Percentiles rank a stretch among this genome's conserved stretches.
phyloP scores from a whole-genome alignment of 1,284 basidiomycete genomes.

The Cystobasidium slooffiae region DNA sequence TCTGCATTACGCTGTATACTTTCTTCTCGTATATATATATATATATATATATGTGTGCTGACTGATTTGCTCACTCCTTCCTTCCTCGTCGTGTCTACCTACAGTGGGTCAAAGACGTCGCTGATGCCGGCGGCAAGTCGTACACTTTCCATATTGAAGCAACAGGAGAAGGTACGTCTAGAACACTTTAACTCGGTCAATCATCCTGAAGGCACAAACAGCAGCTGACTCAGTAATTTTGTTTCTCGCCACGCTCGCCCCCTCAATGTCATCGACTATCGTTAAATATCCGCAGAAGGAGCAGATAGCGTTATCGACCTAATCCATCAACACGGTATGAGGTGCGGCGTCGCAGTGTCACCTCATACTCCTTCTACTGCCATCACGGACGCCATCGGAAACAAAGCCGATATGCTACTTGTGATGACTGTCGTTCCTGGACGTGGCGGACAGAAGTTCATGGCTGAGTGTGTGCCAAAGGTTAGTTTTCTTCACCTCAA shows the following conservation, averaged over 20 bases:
- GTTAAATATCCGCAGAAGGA: constrained; percentile 63
- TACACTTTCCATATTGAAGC: constrained; percentile 99
- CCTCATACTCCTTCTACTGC: constrained; percentile 84
- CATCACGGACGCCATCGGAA: constrained; percentile 79
- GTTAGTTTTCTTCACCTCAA: constrained; percentile 43
- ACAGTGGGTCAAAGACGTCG: constrained; percentile 95
- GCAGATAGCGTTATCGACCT: constrained; percentile 73
- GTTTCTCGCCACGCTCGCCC: background rate
- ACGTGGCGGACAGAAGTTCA: constrained; percentile 95
- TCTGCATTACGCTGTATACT: too few relatives aligned
- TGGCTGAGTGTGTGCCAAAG: constrained; percentile 88
- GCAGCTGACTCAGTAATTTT: background rate
- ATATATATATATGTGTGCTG: too few relatives aligned
- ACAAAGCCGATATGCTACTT: constrained; percentile 85
- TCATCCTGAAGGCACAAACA: background rate
- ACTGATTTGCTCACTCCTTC: background rate
- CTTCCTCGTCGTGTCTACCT: background rate
- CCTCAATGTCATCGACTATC: constrained; percentile 31
- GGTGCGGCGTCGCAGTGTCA: constrained; percentile 90
- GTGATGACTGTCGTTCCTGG: constrained; percentile 98
- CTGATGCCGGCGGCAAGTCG: constrained; percentile 88
- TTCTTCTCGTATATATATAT: too few relatives aligned
- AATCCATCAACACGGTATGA: constrained; percentile 79
- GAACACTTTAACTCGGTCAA: background rate
- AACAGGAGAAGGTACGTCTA: constrained; percentile 66